A percentile compares a stretch with the other conserved stretches of the same genome.
These are phyloP conservation scores for Annona cherimola DNA, from an alignment of 164 flowering plant genomes.

Conservation along the genomic window DNA sequence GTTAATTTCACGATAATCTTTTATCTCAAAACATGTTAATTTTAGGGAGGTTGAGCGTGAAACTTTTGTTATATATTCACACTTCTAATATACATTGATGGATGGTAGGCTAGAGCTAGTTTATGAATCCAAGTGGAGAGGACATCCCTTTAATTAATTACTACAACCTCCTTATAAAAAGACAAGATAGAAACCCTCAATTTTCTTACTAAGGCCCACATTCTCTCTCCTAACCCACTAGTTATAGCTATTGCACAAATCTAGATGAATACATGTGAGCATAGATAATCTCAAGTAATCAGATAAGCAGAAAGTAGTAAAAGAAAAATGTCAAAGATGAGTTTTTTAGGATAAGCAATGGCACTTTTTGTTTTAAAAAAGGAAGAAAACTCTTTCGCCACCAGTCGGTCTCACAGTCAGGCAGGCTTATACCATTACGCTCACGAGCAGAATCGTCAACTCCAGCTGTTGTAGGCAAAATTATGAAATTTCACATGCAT, in stretches of 20 bases:
- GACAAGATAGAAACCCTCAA: background rate
- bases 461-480: conserved; percentile 8
- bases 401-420: too few relatives aligned
- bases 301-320: background rate
- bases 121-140: too few relatives aligned
- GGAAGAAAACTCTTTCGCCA: background rate
- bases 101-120: too few relatives aligned
- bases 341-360: conserved; percentile 10
- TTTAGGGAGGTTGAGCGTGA: too few relatives aligned
- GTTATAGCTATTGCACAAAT: conserved; percentile 12
- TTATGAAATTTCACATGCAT: conserved; percentile 32
- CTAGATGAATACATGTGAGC: conserved; percentile 28
- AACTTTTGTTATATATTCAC: too few relatives aligned
- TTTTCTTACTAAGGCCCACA: conserved; percentile 15
- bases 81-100: too few relatives aligned
- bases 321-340: background rate
- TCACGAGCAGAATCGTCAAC: too few relatives aligned
- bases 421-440: too few relatives aligned
- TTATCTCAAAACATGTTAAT: too few relatives aligned
- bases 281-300: background rate
- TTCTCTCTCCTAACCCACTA: background rate
- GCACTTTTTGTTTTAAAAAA: background rate
- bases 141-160: background rate
- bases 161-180: background rate
- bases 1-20: too few relatives aligned